Evolutionary conservation across 2,329 filamentous ascomycete genomes (phyloP), one percentile per base, ranked within the genome.

Genomic region (Teratosphaeria pseudoeucalypti): DNA sequence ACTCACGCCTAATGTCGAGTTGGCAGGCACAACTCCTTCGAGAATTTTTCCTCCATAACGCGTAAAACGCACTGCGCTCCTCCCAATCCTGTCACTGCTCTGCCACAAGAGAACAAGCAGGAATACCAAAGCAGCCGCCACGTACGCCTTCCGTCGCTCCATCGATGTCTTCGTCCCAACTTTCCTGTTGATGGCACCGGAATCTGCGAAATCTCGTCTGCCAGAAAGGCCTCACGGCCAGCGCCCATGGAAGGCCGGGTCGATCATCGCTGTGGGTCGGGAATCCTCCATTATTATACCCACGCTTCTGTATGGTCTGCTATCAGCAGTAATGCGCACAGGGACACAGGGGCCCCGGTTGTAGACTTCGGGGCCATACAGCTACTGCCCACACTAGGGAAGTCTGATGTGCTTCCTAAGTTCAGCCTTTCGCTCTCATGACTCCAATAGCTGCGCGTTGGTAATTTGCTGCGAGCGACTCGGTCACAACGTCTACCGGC

Each of bases 1-100:
- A 60, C 61, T 52, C 49, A 64, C 63, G 32, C 64, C 64, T 23
- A 65, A 58, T 16, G 64, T 65, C 29, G 64, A 53, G 34, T 65
- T 65, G 10, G 64, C 61, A 27, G 61, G 62, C 34, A 47, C 43
- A 19, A 61, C 53, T 16, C 26, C 52, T 34, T 23, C 56, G 23
- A 39, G 54, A 26, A 55, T 2, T 9, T 49, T 19, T 23, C 16
- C n/a, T 9, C 43, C 43, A 9, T n/a, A 23, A 19, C 43, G 19
- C 43, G 43, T 23, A 7, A 49, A 49, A n/a, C 43, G 43, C 43
- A 23, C 16, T 49, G 43, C 43, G 43, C n/a, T 49, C 43, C 43
- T 23, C 9, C 19, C n/a, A 19, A 49, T 23, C 43, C 43, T 49
- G 19, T 49, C 43, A 19, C 43, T 49, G 43, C 43, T 23, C 16